phyloP scores from a whole-genome alignment of 2,329 filamentous ascomycete species.

The Hypoxylon sp. region DNA sequence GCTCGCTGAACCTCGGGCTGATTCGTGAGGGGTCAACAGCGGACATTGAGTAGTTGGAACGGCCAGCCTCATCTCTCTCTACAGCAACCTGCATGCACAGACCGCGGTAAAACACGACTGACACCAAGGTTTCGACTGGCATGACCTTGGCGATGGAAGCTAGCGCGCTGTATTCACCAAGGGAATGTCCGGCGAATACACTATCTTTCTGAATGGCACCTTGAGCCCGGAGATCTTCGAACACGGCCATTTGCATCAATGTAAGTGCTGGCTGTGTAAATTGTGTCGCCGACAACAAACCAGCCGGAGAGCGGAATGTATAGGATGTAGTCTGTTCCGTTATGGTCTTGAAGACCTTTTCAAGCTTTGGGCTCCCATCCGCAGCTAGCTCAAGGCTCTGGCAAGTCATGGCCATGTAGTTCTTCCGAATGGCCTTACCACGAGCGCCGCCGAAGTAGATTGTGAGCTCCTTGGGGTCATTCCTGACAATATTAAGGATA shows the following conservation, averaged over 20 bases:
- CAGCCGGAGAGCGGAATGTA: slow-evolving; percentile 40
- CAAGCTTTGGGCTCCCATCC: slow-evolving; percentile 28
- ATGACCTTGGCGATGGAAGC: slow-evolving; percentile 42
- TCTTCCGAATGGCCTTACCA: slow-evolving; percentile 46
- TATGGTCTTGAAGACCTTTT: slow-evolving; percentile 37
- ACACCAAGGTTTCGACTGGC: slow-evolving; percentile 41
- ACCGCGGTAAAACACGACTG: slow-evolving; percentile 46
- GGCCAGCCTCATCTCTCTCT: slow-evolving; percentile 40
- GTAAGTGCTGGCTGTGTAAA: slow-evolving; percentile 48
- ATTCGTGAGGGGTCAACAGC: slow-evolving; percentile 45
- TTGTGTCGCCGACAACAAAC: slow-evolving; percentile 47
- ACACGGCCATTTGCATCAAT: slow-evolving; percentile 44
- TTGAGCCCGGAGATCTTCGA: slow-evolving; percentile 42
- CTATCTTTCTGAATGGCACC: slow-evolving; percentile 41
- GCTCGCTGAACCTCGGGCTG: slow-evolving; percentile 37
- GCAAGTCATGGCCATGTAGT: slow-evolving; percentile 45
- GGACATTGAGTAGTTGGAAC: slow-evolving; percentile 43
- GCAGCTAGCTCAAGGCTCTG: slow-evolving; percentile 34
- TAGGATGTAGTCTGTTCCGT: slow-evolving; percentile 39
- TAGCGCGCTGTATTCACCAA: slow-evolving; percentile 47
- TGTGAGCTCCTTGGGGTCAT: slow-evolving; percentile 50
- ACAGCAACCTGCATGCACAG: slow-evolving; percentile 47
- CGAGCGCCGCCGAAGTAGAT: slow-evolving; percentile 50
- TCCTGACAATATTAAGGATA: slow-evolving; percentile 49
- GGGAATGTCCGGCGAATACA: slow-evolving; percentile 46